phyloP scores from a whole-genome alignment of 2,329 filamentous ascomycete genomes.

The Xylaria sp. region DNA sequence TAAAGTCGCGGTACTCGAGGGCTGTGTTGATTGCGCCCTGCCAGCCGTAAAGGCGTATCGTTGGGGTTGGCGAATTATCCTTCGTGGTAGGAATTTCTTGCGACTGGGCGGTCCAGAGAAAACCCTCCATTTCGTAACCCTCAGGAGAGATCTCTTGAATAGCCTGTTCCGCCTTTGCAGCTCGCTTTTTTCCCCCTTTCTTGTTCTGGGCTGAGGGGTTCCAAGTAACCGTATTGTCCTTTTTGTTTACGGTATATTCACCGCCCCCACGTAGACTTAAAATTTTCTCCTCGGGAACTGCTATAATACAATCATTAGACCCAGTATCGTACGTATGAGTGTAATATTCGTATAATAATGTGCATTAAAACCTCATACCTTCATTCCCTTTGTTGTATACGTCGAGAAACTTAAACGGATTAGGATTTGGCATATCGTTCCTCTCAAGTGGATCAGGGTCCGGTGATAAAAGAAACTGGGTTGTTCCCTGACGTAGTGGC shows the following conservation, averaged over 20 bases:
- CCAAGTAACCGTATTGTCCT: not conserved
- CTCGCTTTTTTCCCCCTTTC: not conserved
- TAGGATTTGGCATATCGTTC: not conserved
- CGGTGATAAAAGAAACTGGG: constrained; percentile 9
- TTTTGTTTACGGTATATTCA: not conserved
- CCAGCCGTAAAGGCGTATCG: constrained; percentile 33
- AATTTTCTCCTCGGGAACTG: not conserved
- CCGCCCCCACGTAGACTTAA: constrained; percentile 38
- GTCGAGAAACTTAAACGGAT: constrained; percentile 43
- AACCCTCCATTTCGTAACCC: constrained; percentile 18
- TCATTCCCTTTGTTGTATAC: constrained; percentile 32
- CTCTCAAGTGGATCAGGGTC: constrained; percentile 34
- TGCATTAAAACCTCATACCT: constrained; percentile 26
- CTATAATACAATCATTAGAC: constrained; percentile 22
- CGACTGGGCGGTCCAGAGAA: not conserved
- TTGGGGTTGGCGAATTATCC: not conserved
- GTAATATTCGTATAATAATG: not conserved
- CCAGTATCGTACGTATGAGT: not conserved
- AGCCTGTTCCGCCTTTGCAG: not conserved
- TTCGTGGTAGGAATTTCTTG: not conserved
- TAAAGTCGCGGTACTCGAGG: constrained; percentile 23
- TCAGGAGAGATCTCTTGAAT: constrained; percentile 10
- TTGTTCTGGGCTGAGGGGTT: not conserved
- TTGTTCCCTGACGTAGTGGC: constrained; percentile 49
- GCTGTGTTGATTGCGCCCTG: constrained; percentile 27